A percentile compares a stretch with the other conserved stretches of the same genome.
phyloP scores from a whole-genome alignment of 495 filamentous ascomycete genomes.

The Darksidea phi region DNA sequence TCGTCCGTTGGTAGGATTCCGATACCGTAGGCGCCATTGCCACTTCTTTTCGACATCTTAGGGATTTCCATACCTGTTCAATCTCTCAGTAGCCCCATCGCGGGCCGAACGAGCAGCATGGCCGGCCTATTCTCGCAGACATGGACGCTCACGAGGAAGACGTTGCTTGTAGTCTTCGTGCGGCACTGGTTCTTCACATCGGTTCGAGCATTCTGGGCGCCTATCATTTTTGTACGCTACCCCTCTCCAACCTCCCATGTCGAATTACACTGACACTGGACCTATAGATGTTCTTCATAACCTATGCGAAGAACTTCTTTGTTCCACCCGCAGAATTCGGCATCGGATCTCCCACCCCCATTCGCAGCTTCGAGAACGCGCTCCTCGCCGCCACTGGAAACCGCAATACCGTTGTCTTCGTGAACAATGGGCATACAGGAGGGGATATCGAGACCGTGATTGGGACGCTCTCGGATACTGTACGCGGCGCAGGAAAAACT shows the following conservation, averaged over 20 bases:
- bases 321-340: constrained; percentile 55
- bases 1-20: neutral
- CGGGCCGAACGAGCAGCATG: constrained; percentile 42
- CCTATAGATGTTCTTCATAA: constrained; percentile 40
- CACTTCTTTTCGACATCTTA: neutral
- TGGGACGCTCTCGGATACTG: constrained; percentile 53
- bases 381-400: constrained; percentile 50
- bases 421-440: constrained; percentile 67
- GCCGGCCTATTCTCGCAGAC: constrained; percentile 60
- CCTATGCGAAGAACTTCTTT: constrained; percentile 46
- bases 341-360: constrained; percentile 55
- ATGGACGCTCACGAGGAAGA: constrained; percentile 73
- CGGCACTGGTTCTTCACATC: constrained; percentile 63
- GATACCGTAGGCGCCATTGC: neutral
- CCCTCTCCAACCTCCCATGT: neutral
- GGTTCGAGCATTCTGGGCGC: constrained; percentile 68
- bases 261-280: neutral
- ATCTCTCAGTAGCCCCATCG: neutral
- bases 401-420: constrained; percentile 69
- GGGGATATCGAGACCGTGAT: constrained; percentile 75
- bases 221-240: constrained; percentile 59
- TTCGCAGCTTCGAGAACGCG: constrained; percentile 61
- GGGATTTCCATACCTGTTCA: neutral
- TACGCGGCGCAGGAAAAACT: constrained; percentile 54
- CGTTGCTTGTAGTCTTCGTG: constrained; percentile 63